A percentile compares a stretch with the other conserved stretches of the same genome.
Evolutionary conservation across 2,329 filamentous ascomycete genomes (phyloP).

Genomic region (Aphanoascus verrucosus): DNA sequence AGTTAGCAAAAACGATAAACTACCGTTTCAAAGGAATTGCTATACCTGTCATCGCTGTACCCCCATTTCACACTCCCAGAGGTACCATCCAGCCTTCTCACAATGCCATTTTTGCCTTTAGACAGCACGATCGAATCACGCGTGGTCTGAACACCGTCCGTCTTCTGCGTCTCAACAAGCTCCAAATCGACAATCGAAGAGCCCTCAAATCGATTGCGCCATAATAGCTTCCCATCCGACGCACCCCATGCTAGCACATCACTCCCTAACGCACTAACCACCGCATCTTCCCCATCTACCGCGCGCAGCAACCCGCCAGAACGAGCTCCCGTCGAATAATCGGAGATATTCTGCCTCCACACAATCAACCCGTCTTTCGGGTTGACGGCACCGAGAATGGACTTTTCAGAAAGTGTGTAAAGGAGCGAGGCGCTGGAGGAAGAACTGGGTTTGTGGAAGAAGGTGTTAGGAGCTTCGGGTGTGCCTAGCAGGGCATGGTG

Average conservation of each 20-base stretch:
- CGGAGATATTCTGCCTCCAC: constrained; percentile 67
- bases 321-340: constrained; percentile 28
- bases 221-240: constrained; percentile 64
- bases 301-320: constrained; percentile 48
- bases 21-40: background rate
- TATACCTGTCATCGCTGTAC: constrained; percentile 50
- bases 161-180: constrained; percentile 56
- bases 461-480: constrained; percentile 71
- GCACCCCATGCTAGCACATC: constrained; percentile 75
- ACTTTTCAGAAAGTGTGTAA: constrained; percentile 79
- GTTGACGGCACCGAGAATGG: constrained; percentile 76
- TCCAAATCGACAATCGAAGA: constrained; percentile 46
- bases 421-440: constrained; percentile 78
- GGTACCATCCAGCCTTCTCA: constrained; percentile 62
- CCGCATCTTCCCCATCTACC: constrained; percentile 66
- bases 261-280: constrained; percentile 61
- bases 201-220: constrained; percentile 54
- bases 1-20: background rate
- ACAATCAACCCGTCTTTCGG: constrained; percentile 73
- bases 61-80: constrained; percentile 72
- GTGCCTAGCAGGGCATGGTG: constrained; percentile 81
- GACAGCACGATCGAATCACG: constrained; percentile 60
- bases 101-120: constrained; percentile 43
- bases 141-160: constrained; percentile 32
- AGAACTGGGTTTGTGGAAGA: constrained; percentile 80